These are phyloP conservation scores for Royoungia palumana DNA, from an alignment of 768 basidiomycete genomes.

Conservation along the genomic window DNA sequence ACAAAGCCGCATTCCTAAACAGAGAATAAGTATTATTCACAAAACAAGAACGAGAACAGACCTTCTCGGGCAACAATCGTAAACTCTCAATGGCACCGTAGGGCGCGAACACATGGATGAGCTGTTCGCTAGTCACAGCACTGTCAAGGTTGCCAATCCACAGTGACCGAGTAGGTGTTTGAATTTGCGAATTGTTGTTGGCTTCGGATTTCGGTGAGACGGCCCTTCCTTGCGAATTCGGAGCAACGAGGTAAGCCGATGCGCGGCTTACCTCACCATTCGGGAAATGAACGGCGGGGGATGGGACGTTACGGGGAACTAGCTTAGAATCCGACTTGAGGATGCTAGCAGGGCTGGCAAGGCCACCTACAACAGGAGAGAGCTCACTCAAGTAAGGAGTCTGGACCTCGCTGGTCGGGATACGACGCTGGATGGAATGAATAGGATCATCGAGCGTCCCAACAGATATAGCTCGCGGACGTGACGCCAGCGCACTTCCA, in stretches of 20 bases:
- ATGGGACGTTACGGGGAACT: slow-evolving; percentile 39
- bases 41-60: slow-evolving; percentile 27
- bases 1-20: slow-evolving; percentile 96
- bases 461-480: slow-evolving; percentile 87
- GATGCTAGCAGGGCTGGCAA: slow-evolving; percentile 39
- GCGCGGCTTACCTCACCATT: slow-evolving; percentile 58
- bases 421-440: slow-evolving; percentile 65
- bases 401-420: slow-evolving; percentile 54
- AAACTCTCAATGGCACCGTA: slow-evolving; percentile 98
- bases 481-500: slow-evolving; percentile 39
- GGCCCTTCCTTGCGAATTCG: slow-evolving; percentile 67
- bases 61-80: slow-evolving; percentile 95
- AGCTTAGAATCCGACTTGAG: slow-evolving; percentile 59
- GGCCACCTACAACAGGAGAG: slow-evolving; percentile 34
- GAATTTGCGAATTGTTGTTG: slow-evolving; percentile 63
- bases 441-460: slow-evolving; percentile 80
- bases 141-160: slow-evolving; percentile 99
- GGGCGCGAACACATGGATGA: slow-evolving; percentile 92
- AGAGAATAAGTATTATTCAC: slow-evolving; percentile 14
- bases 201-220: slow-evolving; percentile 79
- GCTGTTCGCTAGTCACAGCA: slow-evolving; percentile 89
- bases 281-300: slow-evolving; percentile 67
- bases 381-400: slow-evolving; percentile 57
- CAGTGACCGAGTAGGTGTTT: slow-evolving; percentile 91
- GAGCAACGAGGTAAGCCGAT: slow-evolving; percentile 65